Percentiles rank a stretch among this genome's conserved stretches.
Conservation (phyloP, 192 early-diverging fungal genomes). For the Backusella australiensis region DNA sequence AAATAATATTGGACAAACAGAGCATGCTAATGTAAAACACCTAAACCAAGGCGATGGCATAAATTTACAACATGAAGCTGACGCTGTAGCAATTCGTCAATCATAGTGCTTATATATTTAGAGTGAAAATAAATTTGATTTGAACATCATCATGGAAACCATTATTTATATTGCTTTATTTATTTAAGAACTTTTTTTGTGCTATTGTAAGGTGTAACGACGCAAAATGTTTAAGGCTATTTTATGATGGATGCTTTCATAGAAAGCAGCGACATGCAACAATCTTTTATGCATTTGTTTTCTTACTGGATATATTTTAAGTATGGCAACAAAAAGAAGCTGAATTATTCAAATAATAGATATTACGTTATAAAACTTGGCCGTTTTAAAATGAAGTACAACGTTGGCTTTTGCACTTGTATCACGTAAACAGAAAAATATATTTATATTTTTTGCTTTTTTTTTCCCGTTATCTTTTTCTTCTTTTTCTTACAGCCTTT, state of each 20-base stretch:
- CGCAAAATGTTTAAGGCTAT: not conserved
- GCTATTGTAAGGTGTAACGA: not conserved
- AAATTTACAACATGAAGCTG: not conserved
- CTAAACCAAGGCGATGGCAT: not conserved
- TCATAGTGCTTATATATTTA: not conserved
- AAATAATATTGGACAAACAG: not conserved
- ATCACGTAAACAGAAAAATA: not conserved
- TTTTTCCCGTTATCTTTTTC: not conserved
- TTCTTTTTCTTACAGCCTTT: not conserved
- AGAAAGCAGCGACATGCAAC: too few species aligned
- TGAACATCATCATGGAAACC: not conserved
- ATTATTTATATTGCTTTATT: not conserved
- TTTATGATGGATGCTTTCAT: not conserved
- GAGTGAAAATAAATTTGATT: not conserved
- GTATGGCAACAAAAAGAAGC: too few species aligned
- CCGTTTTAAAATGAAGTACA: not conserved
- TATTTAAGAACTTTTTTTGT: not conserved
- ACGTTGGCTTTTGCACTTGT: not conserved
- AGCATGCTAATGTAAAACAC: not conserved
- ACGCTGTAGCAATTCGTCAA: not conserved
- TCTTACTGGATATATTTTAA: too few species aligned
- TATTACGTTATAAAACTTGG: not conserved
- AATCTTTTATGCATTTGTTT: too few species aligned
- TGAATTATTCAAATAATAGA: not conserved
- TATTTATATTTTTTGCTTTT: not conserved